Evolutionary conservation across 2,329 filamentous ascomycete genomes (phyloP), one percentile per base, ranked within the genome.

Genomic region (Verticillium dahliae): DNA sequence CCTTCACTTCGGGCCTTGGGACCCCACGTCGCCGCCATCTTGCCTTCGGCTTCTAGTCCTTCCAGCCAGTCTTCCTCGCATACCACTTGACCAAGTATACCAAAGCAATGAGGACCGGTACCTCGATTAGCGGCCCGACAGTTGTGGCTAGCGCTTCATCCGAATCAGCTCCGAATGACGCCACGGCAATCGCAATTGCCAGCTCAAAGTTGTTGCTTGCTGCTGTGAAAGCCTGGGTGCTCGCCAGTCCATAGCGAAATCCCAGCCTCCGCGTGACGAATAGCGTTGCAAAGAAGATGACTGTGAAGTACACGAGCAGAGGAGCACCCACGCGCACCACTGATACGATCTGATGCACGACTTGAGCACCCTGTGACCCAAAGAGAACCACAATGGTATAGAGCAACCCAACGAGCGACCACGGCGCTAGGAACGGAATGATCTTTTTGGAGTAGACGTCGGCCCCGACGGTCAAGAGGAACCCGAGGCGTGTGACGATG

Each of bases 191-290:
- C 0, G 92, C 92, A 74, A 97, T 96, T 0, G 92, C 91, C 31
- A 97, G 78, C 77, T 97, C 92, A 69, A 97, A 97, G 71, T 97
- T 96, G 71, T 97, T 97, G 72, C 92, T 96, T 1, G 91, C 90
- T 0, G 91, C 93, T 0, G 91, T 96, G 69, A 96, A 95, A 70
- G 90, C 92, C 75, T 96, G 91, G 1, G 91, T 94, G 11, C 83
- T 81, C 1, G 84, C 82, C 1, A 92, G 72, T 39, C 81, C 81
- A 71, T 96, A 96, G 0, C 85, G 86, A 62, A 92, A 92, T 0
- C 91, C 89, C n/a, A 89, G 75, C n/a, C 79, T 81, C 57, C 81
- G 79, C 3, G 85, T 82, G 1, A 87, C 75, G 54, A 77, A 78
- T 1, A 95, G 77, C 0, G 91, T 95, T 2, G 79, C 68, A 57